Evolutionary conservation across 148 eudicot species (phyloP), one percentile per base, ranked within the genome.

Genomic region (Talinum fruticosum): DNA sequence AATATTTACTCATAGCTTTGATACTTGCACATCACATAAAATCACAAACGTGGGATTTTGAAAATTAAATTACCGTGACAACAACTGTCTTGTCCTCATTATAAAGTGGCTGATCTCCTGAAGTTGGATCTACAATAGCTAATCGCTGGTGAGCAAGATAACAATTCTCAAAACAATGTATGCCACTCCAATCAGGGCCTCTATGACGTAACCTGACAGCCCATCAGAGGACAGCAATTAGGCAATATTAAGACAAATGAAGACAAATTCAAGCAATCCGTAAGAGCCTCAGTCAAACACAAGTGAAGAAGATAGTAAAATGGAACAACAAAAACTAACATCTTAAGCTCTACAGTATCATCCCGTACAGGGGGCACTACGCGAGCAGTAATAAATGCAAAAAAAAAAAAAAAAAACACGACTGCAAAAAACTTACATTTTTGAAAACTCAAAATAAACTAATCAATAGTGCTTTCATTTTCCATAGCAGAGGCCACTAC

Each of bases 151-250:
- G 97, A 86, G 97, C 91, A 77, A 93, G 97, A 73, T 90, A 93
- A 72, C 99, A 96, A 77, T 93, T 86, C 62, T 88, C 77, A 79
- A 88, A 81, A 73, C 97, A 87, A 64, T 96, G 97, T 82, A 96
- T 73, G 57, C 99, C 97, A 83, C 99, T 96, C 99, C 97, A 95
- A 74, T 95, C 99, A 79, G 99, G 99, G 75, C 99, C 99, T 85
- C 99, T 87, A 77, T 95, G 99, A 3, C 94, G 94, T 85, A 95
- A 86, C 89, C 99, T 95, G 83, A 26, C 24, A 57, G 47, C 19
- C 24, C 28, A 72, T 70, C 72, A 34, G 71, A 78, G 23, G 14
- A 26, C 13, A 24, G 18, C 70, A 65, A 78, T 74, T 54, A 77
- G 68, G 18, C 71, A 26, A 32, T 72, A 29, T 12, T 30, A 15